Evolutionary conservation across 2,329 filamentous ascomycete genomes (phyloP).

Genomic region (Paecilomyces formosus): DNA sequence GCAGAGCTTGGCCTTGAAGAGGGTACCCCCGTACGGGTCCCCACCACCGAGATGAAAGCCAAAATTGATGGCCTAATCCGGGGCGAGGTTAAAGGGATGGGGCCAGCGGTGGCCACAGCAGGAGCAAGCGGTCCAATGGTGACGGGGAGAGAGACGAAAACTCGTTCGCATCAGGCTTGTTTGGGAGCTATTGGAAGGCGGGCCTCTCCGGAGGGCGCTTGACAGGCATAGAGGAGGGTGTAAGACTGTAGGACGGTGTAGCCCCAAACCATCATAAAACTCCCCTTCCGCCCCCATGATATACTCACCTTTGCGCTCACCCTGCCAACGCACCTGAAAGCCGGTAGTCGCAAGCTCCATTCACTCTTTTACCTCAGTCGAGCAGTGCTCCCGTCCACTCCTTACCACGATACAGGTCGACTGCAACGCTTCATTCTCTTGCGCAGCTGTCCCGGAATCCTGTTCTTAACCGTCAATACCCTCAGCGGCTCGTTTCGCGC

Average conservation of each 20-base stretch:
- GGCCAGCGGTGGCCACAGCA: neutral
- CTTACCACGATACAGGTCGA: constrained; percentile 1
- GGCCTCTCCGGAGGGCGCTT: neutral
- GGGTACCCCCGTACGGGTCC: neutral
- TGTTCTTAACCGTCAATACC: neutral
- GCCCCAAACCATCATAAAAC: neutral
- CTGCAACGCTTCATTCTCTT: constrained; percentile 7
- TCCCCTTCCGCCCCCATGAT: neutral
- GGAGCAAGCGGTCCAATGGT: neutral
- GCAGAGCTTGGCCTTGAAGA: neutral
- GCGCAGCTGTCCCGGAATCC: constrained; percentile 6
- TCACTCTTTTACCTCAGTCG: neutral
- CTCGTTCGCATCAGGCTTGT: neutral
- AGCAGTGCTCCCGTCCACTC: constrained; percentile 6
- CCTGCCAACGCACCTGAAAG: neutral
- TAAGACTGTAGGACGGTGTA: neutral
- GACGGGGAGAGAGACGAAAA: neutral
- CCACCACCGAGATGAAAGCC: neutral
- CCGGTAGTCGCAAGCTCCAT: neutral
- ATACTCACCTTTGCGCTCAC: neutral
- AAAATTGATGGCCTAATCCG: neutral
- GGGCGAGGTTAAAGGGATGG: neutral
- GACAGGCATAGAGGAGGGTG: constrained; percentile 1
- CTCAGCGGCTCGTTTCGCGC: neutral
- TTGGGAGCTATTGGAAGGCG: neutral